These are phyloP conservation scores for Cyberlindnera suaveolens DNA, from an alignment of 805 yeast species.

Conservation along the genomic window DNA sequence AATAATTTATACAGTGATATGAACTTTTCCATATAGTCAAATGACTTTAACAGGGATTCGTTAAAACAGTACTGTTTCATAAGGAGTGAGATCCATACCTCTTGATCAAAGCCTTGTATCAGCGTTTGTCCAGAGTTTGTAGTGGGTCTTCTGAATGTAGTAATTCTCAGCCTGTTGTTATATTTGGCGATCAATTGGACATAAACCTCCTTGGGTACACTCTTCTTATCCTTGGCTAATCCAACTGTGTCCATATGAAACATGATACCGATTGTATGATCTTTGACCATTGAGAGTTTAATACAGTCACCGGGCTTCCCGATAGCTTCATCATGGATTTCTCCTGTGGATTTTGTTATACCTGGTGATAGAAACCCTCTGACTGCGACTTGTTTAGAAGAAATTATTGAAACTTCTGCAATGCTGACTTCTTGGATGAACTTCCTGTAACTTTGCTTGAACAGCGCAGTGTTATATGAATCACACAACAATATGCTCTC, in stretches of 20 bases:
- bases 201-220: conserved; percentile 31
- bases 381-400: conserved; percentile 74
- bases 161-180: conserved; percentile 74
- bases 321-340: conserved; percentile 85
- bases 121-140: conserved; percentile 36
- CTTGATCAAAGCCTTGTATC: conserved; percentile 77
- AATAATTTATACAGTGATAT: conserved; percentile 77
- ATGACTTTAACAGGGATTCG: neutral
- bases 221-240: conserved; percentile 20
- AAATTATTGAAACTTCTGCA: conserved; percentile 78
- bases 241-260: conserved; percentile 61
- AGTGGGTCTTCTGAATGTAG: conserved; percentile 61
- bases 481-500: conserved; percentile 72
- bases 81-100: conserved; percentile 22
- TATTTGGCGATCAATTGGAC: conserved; percentile 85
- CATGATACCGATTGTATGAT: conserved; percentile 77
- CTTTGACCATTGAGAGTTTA: conserved; percentile 72
- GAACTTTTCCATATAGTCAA: conserved; percentile 30
- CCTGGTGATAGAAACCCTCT: conserved; percentile 83
- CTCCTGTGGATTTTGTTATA: conserved; percentile 54
- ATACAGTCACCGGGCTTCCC: conserved; percentile 72
- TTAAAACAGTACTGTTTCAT: neutral
- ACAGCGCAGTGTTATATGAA: conserved; percentile 89
- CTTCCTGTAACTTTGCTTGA: conserved; percentile 80
- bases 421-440: conserved; percentile 25